phyloP scores from a whole-genome alignment of 2,329 filamentous ascomycete species.

The Neofusicoccum cordaticola region DNA sequence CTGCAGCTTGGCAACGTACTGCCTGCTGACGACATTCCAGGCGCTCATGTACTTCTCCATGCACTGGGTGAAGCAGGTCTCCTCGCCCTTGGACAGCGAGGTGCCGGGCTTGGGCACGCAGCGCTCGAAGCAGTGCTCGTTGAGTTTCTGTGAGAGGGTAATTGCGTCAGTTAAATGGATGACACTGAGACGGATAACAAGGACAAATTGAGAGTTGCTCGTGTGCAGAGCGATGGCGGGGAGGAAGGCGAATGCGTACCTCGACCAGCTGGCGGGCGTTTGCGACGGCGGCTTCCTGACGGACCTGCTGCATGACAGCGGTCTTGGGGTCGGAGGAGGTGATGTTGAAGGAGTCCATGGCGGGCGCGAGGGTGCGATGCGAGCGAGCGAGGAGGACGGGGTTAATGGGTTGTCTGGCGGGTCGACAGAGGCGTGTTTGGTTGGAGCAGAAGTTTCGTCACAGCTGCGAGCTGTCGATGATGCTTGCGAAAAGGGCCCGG shows the following conservation, averaged over 20 bases:
- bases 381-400: not conserved
- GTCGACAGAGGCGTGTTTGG: not conserved
- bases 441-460: slow-evolving; percentile 7
- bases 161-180: not conserved
- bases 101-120: slow-evolving; percentile 53
- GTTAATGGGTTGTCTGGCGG: not conserved
- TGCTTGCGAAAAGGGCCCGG: not conserved
- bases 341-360: slow-evolving; percentile 27
- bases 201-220: no score
- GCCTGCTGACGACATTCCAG: slow-evolving; percentile 52
- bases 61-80: slow-evolving; percentile 50
- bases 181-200: not conserved
- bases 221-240: not conserved
- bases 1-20: slow-evolving; percentile 51
- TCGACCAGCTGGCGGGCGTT: slow-evolving; percentile 53
- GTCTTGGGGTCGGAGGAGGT: slow-evolving; percentile 42
- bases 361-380: not conserved
- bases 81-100: slow-evolving; percentile 50
- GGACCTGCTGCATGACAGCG: slow-evolving; percentile 51
- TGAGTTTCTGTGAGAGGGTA: slow-evolving; percentile 46
- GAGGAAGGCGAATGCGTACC: slow-evolving; percentile 28
- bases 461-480: not conserved
- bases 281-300: slow-evolving; percentile 51
- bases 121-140: slow-evolving; percentile 57
- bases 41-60: slow-evolving; percentile 57